These are phyloP conservation scores for Lepiota venenata DNA, from an alignment of 768 basidiomycete species.

Conservation along the genomic window DNA sequence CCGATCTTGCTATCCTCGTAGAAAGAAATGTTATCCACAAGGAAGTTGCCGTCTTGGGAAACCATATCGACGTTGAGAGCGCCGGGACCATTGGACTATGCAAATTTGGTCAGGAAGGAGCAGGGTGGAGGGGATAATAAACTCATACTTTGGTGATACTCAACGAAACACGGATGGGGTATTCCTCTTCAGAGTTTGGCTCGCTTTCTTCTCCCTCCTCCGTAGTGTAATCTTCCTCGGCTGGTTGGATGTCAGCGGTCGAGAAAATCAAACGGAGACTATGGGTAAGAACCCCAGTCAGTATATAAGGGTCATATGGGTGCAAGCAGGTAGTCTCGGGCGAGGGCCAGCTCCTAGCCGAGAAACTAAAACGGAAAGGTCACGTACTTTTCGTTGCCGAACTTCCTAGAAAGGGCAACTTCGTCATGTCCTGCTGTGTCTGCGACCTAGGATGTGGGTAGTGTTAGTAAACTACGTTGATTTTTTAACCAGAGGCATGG, in stretches of 20 bases:
- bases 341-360: neutral
- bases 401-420: constrained; percentile 74
- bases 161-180: constrained; percentile 77
- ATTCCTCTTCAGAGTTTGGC: constrained; percentile 27
- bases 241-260: constrained; percentile 76
- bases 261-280: constrained; percentile 92
- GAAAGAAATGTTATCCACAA: constrained; percentile 88
- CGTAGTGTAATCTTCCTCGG: constrained; percentile 30
- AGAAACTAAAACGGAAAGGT: neutral
- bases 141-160: constrained; percentile 76
- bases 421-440: constrained; percentile 77
- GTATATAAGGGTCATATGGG: neutral
- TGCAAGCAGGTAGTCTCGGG: neutral
- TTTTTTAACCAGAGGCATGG: neutral
- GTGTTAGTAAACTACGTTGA: neutral
- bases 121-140: neutral
- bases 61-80: constrained; percentile 78
- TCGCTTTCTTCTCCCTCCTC: constrained; percentile 24
- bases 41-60: constrained; percentile 74
- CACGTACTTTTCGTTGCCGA: constrained; percentile 86
- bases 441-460: constrained; percentile 50
- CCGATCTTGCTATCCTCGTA: constrained; percentile 73
- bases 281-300: neutral
- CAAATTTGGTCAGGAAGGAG: neutral
- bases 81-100: constrained; percentile 49